Conservation (phyloP, 2,329 filamentous ascomycete species). For the Arthrobotrys conoides region DNA sequence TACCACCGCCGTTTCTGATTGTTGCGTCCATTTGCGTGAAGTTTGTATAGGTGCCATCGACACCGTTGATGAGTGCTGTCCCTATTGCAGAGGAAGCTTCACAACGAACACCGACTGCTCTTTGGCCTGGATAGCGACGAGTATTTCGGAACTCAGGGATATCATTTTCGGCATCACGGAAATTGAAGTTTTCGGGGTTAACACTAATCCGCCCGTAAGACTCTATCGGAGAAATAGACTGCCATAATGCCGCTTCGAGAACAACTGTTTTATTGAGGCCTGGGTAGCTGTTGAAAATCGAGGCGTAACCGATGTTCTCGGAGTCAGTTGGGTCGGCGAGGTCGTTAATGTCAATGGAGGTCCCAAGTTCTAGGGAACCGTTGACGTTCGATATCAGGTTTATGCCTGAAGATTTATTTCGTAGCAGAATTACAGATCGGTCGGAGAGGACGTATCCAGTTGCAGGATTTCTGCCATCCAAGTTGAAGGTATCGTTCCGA, state of each 20-base stretch:
- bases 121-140: slow-evolving; percentile 45
- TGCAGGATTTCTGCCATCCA: neutral
- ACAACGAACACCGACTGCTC: slow-evolving; percentile 49
- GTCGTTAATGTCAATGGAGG: slow-evolving; percentile 13
- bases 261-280: slow-evolving; percentile 38
- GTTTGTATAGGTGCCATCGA: slow-evolving; percentile 39
- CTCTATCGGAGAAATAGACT: slow-evolving; percentile 39
- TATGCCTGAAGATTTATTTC: slow-evolving; percentile 27
- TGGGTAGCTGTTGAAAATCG: slow-evolving; percentile 29
- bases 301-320: slow-evolving; percentile 46
- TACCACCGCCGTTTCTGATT: slow-evolving; percentile 45
- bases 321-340: slow-evolving; percentile 35
- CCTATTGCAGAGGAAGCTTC: slow-evolving; percentile 54
- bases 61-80: slow-evolving; percentile 43
- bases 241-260: slow-evolving; percentile 49
- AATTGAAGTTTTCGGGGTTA: slow-evolving; percentile 42
- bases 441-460: slow-evolving; percentile 33
- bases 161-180: slow-evolving; percentile 48
- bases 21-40: slow-evolving; percentile 40
- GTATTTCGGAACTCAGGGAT: slow-evolving; percentile 45
- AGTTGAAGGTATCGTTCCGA: slow-evolving; percentile 40
- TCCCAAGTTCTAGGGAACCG: slow-evolving; percentile 48
- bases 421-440: slow-evolving; percentile 28
- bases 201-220: slow-evolving; percentile 34
- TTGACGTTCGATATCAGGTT: slow-evolving; percentile 48